phyloP scores from a whole-genome alignment of 2,329 filamentous ascomycete species.

The Hymenoscyphus fructigenus region DNA sequence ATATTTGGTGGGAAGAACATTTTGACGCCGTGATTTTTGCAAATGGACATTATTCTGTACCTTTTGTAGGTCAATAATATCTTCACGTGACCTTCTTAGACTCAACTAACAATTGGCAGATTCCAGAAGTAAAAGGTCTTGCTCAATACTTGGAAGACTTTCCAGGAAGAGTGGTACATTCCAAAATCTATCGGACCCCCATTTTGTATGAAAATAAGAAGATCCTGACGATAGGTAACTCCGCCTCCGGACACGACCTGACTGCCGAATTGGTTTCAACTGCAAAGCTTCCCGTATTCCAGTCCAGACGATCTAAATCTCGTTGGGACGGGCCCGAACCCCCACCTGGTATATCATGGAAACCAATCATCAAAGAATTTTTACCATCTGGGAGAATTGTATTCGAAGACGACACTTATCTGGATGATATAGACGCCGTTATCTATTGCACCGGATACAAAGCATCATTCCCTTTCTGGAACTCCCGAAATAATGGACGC shows the following conservation, averaged over 20 bases:
- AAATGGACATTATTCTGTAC: conserved; percentile 71
- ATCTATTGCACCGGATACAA: conserved; percentile 88
- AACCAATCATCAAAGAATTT: conserved; percentile 50
- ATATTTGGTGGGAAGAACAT: conserved; percentile 54
- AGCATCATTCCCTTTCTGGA: conserved; percentile 75
- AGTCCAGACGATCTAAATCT: conserved; percentile 49
- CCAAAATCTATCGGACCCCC: conserved; percentile 73
- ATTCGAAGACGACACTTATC: conserved; percentile 63
- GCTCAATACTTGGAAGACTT: conserved; percentile 56
- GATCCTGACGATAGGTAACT: conserved; percentile 80
- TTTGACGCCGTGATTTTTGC: conserved; percentile 73
- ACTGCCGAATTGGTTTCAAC: conserved; percentile 55
- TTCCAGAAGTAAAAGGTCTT: conserved; percentile 62
- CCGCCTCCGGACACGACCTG: conserved; percentile 81
- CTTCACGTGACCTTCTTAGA: background rate
- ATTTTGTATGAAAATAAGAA: conserved; percentile 64
- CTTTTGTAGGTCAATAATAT: conserved; percentile 48
- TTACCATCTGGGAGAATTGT: conserved; percentile 44
- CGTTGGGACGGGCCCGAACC: conserved; percentile 52
- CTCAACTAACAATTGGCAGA: conserved; percentile 17
- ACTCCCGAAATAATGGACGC: conserved; percentile 43
- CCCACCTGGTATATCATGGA: conserved; percentile 51
- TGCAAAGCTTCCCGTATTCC: conserved; percentile 47
- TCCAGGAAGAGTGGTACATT: conserved; percentile 64
- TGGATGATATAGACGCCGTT: conserved; percentile 68